These are phyloP conservation scores for Microbotryum violaceum DNA, from an alignment of 1,284 basidiomycete species.

Conservation along the genomic window DNA sequence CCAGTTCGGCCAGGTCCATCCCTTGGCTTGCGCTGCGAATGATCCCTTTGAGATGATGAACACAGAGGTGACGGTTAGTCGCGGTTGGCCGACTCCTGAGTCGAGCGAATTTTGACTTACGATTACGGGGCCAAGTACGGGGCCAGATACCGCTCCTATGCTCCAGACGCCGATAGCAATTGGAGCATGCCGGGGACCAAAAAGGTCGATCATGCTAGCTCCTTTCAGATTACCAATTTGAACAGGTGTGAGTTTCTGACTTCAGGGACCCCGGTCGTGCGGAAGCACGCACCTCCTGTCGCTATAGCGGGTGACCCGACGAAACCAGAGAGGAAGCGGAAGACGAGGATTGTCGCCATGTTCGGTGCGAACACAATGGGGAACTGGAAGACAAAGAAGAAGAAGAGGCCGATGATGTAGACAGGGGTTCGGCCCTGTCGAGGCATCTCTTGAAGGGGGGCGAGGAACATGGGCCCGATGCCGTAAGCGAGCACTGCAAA, in stretches of 20 bases:
- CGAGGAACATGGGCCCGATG: constrained; percentile 37
- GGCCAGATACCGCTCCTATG: constrained; percentile 14
- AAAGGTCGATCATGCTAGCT: constrained; percentile 39
- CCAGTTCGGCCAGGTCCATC: constrained; percentile 40
- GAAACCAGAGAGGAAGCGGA: constrained; percentile 39
- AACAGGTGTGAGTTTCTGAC: not conserved
- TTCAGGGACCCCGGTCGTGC: constrained; percentile 1
- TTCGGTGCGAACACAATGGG: constrained; percentile 31
- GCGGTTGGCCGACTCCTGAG: not conserved
- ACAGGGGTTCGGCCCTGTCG: constrained; percentile 32
- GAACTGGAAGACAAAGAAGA: constrained; percentile 17
- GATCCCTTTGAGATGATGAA: constrained; percentile 11
- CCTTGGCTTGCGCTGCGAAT: constrained; percentile 32
- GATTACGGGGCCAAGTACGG: constrained; percentile 17
- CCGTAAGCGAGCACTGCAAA: constrained; percentile 21
- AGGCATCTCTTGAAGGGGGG: constrained; percentile 29
- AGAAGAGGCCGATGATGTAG: constrained; percentile 30
- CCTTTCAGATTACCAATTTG: not conserved
- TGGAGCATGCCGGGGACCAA: constrained; percentile 31
- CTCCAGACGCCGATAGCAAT: constrained; percentile 37
- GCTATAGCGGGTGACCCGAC: constrained; percentile 42
- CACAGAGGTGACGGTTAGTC: not conserved
- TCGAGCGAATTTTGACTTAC: not conserved
- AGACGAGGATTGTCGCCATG: constrained; percentile 25
- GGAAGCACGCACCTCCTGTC: constrained; percentile 38